Percentiles rank a stretch among this genome's conserved stretches.
Evolutionary conservation across 352 stramenopile genomes (phyloP).

Genomic region (Phytophthora citrophthora): DNA sequence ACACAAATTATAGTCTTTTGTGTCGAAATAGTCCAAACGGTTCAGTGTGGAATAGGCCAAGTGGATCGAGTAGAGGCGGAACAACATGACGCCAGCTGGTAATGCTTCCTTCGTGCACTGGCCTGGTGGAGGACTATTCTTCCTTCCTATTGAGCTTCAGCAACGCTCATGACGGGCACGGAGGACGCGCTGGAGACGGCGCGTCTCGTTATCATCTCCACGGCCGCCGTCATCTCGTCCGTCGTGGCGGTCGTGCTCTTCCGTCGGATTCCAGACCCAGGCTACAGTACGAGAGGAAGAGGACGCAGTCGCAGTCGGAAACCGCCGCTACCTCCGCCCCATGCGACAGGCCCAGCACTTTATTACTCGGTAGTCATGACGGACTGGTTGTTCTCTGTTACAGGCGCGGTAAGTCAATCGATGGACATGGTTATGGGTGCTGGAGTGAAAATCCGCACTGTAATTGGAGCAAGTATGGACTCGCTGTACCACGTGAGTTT

Average conservation of each 20-base stretch:
- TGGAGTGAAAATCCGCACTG: constrained; percentile 38
- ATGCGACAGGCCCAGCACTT: constrained; percentile 51
- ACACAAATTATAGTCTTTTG: constrained; percentile 3
- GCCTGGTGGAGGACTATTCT: neutral
- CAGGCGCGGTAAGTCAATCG: constrained; percentile 59
- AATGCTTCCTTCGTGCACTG: constrained; percentile 26
- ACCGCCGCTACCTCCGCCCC: constrained; percentile 25
- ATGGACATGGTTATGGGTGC: constrained; percentile 61
- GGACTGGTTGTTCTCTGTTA: constrained; percentile 59
- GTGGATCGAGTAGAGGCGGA: constrained; percentile 25
- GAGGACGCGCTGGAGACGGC: constrained; percentile 39
- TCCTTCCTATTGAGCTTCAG: neutral
- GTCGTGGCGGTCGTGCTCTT: constrained; percentile 47
- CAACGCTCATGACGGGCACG: constrained; percentile 19
- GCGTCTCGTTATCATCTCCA: constrained; percentile 49
- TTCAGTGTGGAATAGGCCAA: constrained; percentile 10
- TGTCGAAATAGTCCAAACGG: neutral
- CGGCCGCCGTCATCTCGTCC: constrained; percentile 41
- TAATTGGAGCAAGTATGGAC: constrained; percentile 48
- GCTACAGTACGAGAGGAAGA: constrained; percentile 12
- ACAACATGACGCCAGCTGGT: constrained; percentile 25
- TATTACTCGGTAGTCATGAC: constrained; percentile 64
- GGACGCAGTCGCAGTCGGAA: constrained; percentile 22
- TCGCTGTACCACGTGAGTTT: constrained; percentile 48
- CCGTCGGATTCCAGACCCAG: constrained; percentile 37